Conservation (phyloP, 257 asterid species). For the Solanum chmielewskii region DNA sequence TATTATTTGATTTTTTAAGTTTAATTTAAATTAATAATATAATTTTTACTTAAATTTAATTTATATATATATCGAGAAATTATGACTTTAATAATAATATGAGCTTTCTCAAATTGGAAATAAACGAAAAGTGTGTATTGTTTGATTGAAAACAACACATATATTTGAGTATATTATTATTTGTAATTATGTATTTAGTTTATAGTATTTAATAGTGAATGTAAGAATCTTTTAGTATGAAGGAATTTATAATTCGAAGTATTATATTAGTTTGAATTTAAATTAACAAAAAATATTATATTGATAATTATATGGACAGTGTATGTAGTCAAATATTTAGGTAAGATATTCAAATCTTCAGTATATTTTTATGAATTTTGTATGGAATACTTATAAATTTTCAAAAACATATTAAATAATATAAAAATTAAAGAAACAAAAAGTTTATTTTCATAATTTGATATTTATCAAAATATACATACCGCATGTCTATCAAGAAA, state of each 20-base stretch:
- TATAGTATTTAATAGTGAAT: neutral
- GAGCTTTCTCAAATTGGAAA: neutral
- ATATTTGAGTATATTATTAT: neutral
- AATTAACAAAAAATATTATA: neutral
- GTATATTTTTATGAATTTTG: neutral
- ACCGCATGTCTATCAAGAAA: neutral
- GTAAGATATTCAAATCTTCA: neutral
- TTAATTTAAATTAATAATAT: neutral
- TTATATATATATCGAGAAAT: neutral
- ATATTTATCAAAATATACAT: neutral
- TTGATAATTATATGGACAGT: neutral
- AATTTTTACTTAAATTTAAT: neutral
- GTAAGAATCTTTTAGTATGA: neutral
- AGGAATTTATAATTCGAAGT: neutral
- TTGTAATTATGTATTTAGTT: neutral
- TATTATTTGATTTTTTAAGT: neutral
- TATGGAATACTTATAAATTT: neutral
- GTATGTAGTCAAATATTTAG: neutral
- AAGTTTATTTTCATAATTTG: neutral
- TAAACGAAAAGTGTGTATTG: neutral
- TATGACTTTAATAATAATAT: neutral
- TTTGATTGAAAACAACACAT: neutral
- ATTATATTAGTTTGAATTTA: neutral
- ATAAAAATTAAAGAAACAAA: neutral
- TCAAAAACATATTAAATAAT: too few species aligned